Base-by-base conservation (phyloP, 2,329 filamentous ascomycete genomes). In the Fusarium solani-melongenae region DNA sequence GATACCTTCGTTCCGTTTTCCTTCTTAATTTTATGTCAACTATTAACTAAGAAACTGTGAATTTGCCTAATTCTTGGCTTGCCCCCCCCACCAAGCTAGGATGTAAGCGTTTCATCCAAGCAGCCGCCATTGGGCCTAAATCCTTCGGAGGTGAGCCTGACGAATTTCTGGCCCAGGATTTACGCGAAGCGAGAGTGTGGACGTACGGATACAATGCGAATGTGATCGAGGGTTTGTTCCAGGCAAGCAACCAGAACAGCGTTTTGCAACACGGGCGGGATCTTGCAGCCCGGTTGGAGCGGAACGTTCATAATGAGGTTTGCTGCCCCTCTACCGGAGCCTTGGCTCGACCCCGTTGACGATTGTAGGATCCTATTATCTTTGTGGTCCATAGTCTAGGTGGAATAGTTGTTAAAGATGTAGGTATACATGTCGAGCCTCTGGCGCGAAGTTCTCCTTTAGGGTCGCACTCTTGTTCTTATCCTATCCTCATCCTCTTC, bases 201-300 rank as follows among this genome's bases (percentile, higher is more conserved):
- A 84, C 82, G n/a, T 85, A 83, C 64, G 82, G 83, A 41, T 84
- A 84, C 71, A 79, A 84, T 63, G 82, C 82, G 20, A 79, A 83
- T 67, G 79, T 82, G 10, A 78, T 82, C 61, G 77, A 76, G 20
- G 79, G 79, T 4, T 36, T 83, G 27, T 83, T 83, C 62, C 62
- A 81, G 70, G 75, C 80, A n/a, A 80, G 78, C 71, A 83, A 82
- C 75, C 75, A 81, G 73, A 83, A 83, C 62, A 83, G 78, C 62
- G 73, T 84, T 24, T 82, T 77, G 34, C 76, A 83, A 63, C 82
- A 84, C 74, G 79, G 81, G 62, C 69, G 62, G 46, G 78, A 82
- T 62, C 67, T 82, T 34, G 69, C 69, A 5, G 71, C 75, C 9
- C 73, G 74, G 41, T 60, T 83, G 14, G 79, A 82, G 57, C 70